Percentiles rank a stretch among this genome's conserved stretches.
These are phyloP conservation scores for Colletotrichum sp. DNA, from an alignment of 2,329 filamentous ascomycete species.

Conservation along the genomic window DNA sequence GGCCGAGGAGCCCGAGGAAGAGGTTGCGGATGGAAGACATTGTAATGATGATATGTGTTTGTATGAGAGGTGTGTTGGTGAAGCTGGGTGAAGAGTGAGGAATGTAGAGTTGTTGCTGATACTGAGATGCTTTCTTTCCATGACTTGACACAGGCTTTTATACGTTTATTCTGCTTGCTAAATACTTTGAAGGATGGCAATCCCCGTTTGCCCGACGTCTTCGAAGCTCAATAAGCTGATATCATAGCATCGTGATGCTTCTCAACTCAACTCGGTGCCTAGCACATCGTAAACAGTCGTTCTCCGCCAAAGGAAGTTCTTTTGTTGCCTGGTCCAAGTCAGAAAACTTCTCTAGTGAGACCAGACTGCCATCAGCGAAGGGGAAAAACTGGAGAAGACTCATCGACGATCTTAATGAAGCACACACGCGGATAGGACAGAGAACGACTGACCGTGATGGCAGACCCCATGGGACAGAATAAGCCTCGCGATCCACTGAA, in stretches of 20 bases:
- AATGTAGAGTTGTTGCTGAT: not conserved
- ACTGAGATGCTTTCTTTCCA: not conserved
- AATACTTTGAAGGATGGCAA: not conserved
- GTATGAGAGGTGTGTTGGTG: not conserved
- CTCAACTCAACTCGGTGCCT: not conserved
- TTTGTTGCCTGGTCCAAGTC: not conserved
- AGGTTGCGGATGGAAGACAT: not conserved
- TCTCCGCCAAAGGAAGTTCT: not conserved
- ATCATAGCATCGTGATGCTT: not conserved
- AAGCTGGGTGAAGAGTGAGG: not conserved
- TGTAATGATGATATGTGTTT: not conserved
- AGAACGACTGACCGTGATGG: not conserved
- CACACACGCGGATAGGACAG: not conserved
- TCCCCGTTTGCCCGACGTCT: not conserved
- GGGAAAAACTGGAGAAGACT: not conserved
- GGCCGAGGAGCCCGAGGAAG: not conserved
- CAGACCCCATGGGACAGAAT: not conserved
- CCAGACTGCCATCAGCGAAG: not conserved
- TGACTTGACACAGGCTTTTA: not conserved
- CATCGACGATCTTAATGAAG: not conserved
- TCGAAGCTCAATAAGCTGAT: not conserved
- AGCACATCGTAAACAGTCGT: not conserved
- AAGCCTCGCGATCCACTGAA: not conserved
- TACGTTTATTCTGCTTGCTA: not conserved
- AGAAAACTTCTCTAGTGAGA: not conserved